Evolutionary conservation across 2,329 filamentous ascomycete genomes (phyloP).

Genomic region (Exophiala xenobiotica): DNA sequence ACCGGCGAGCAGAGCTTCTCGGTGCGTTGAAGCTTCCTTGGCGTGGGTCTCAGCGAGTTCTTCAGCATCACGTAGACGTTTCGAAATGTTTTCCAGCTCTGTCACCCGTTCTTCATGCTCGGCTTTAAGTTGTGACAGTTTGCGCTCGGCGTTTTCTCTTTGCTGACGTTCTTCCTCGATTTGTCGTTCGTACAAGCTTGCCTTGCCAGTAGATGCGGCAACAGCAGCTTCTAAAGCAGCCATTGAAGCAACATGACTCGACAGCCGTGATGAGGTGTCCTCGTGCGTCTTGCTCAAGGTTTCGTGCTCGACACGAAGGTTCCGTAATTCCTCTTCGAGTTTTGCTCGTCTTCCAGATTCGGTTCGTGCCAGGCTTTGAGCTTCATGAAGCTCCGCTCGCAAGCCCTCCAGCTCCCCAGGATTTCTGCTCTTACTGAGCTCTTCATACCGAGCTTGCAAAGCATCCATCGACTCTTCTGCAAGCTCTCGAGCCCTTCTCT

Average conservation of each 20-base stretch:
- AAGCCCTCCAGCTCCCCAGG: slow-evolving; percentile 82
- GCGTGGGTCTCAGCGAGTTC: slow-evolving; percentile 85
- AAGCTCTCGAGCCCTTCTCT: slow-evolving; percentile 75
- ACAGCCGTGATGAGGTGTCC: slow-evolving; percentile 64
- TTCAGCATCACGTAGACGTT: slow-evolving; percentile 79
- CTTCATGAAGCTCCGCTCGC: slow-evolving; percentile 78
- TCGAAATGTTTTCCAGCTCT: slow-evolving; percentile 72
- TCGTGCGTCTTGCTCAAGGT: slow-evolving; percentile 70
- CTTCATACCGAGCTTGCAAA: slow-evolving; percentile 76
- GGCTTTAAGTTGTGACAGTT: slow-evolving; percentile 70
- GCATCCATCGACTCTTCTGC: slow-evolving; percentile 85
- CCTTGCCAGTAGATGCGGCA: slow-evolving; percentile 73
- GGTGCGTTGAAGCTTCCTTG: slow-evolving; percentile 81
- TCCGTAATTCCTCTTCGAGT: slow-evolving; percentile 68
- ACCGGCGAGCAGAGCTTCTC: slow-evolving; percentile 76
- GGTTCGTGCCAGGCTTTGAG: slow-evolving; percentile 75
- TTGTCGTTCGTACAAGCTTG: slow-evolving; percentile 72
- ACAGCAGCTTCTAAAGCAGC: slow-evolving; percentile 75
- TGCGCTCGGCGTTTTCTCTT: slow-evolving; percentile 72
- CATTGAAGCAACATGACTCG: slow-evolving; percentile 70
- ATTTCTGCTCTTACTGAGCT: slow-evolving; percentile 81
- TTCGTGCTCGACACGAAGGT: slow-evolving; percentile 82
- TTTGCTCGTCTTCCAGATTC: slow-evolving; percentile 76
- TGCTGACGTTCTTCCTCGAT: slow-evolving; percentile 78
- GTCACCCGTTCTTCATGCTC: slow-evolving; percentile 79